Conservation (phyloP, 2,329 filamentous ascomycete genomes). For the Lasiodiplodia sp. region DNA sequence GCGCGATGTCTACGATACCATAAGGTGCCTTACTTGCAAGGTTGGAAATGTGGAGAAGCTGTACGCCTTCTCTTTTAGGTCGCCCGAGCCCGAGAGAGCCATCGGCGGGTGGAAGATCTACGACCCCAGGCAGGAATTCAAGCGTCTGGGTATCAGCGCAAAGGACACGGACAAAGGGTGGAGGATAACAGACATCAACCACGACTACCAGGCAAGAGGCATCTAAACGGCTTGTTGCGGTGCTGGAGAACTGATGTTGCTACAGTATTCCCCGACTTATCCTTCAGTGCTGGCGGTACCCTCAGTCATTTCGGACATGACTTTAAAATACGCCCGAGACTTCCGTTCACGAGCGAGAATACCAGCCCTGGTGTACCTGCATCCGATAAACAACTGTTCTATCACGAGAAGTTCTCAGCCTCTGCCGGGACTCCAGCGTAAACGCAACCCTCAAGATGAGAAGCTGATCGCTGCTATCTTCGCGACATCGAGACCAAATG, state of each 20-base stretch:
- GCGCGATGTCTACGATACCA: conserved; percentile 85
- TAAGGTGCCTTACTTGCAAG: conserved; percentile 81
- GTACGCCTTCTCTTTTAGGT: conserved; percentile 86
- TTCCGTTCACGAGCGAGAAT: conserved; percentile 91
- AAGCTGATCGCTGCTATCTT: conserved; percentile 93
- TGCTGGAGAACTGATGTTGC: background rate
- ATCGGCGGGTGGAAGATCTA: conserved; percentile 86
- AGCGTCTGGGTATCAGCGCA: conserved; percentile 83
- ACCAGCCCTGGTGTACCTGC: conserved; percentile 90
- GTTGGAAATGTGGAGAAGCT: conserved; percentile 85
- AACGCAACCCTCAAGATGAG: conserved; percentile 94
- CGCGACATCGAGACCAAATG: conserved; percentile 64
- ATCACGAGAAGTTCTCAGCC: conserved; percentile 96
- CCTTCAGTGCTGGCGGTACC: conserved; percentile 86
- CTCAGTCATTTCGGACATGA: conserved; percentile 91
- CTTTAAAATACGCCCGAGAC: conserved; percentile 87
- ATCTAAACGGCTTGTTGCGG: background rate
- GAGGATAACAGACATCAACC: conserved; percentile 90
- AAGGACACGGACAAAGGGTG: conserved; percentile 82
- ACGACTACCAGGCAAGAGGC: conserved; percentile 72
- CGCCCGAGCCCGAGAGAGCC: conserved; percentile 74
- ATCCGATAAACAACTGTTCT: conserved; percentile 94
- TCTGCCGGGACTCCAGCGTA: conserved; percentile 81
- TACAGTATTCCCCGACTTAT: conserved; percentile 86
- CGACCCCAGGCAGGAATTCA: conserved; percentile 84